A percentile compares a stretch with the other conserved stretches of the same genome.
Evolutionary conservation across 2,329 filamentous ascomycete species (phyloP).

Genomic region (Fusarium sp.): DNA sequence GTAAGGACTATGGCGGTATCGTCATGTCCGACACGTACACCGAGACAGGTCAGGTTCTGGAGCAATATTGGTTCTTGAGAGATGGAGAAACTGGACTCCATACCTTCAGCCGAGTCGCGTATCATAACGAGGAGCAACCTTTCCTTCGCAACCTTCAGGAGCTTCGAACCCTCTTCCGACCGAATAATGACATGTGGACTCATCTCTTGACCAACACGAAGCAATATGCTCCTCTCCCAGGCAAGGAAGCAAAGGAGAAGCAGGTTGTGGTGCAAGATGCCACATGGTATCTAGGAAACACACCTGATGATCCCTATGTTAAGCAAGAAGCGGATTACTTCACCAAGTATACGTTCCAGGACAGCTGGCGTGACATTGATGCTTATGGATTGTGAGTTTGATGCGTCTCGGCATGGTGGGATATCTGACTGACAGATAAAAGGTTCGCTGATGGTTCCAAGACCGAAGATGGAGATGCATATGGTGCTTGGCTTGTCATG

Average conservation of each 20-base stretch:
- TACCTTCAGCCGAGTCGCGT: slow-evolving; percentile 67
- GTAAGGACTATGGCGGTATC: slow-evolving; percentile 65
- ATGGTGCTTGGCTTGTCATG: slow-evolving; percentile 71
- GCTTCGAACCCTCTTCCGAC: slow-evolving; percentile 68
- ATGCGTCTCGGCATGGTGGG: rapidly evolving
- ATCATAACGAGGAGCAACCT: slow-evolving; percentile 65
- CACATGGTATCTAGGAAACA: slow-evolving; percentile 68
- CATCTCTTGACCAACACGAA: slow-evolving; percentile 66
- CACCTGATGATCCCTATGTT: slow-evolving; percentile 64
- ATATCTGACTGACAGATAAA: background rate
- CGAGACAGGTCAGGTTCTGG: slow-evolving; percentile 65
- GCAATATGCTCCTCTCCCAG: slow-evolving; percentile 60
- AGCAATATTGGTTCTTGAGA: slow-evolving; percentile 72
- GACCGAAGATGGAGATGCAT: slow-evolving; percentile 61
- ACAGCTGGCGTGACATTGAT: slow-evolving; percentile 65
- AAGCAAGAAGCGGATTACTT: slow-evolving; percentile 68
- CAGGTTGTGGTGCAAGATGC: slow-evolving; percentile 68
- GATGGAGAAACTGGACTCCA: slow-evolving; percentile 71
- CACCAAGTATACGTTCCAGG: slow-evolving; percentile 72
- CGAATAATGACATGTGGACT: slow-evolving; percentile 68
- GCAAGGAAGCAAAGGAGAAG: slow-evolving; percentile 48
- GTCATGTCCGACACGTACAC: slow-evolving; percentile 68
- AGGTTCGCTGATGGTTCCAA: slow-evolving; percentile 50
- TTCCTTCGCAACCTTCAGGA: slow-evolving; percentile 68
- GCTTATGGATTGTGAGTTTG: slow-evolving; percentile 60